phyloP scores from a whole-genome alignment of 257 asterid genomes.

The Scutellaria baicalensis region DNA sequence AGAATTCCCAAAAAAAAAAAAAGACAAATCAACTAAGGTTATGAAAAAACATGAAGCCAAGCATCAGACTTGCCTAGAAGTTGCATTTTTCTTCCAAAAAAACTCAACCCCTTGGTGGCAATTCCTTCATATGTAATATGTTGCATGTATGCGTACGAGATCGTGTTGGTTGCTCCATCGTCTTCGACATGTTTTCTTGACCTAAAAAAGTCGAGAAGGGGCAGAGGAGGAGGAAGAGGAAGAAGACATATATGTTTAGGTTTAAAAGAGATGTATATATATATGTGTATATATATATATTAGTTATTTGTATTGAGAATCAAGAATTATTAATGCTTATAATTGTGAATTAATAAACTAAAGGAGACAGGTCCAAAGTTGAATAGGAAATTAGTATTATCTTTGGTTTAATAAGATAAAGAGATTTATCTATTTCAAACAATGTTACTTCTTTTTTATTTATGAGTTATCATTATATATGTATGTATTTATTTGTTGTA shows the following conservation, averaged over 20 bases:
- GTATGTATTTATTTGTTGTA: too few species aligned
- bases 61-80: constrained; percentile 74
- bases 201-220: neutral
- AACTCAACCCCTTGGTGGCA: constrained; percentile 31
- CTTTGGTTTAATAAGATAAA: constrained; percentile 21
- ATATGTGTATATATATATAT: neutral
- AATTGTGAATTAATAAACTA: constrained; percentile 28
- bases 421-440: neutral
- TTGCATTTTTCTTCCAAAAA: constrained; percentile 18
- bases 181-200: neutral
- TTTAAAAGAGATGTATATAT: neutral
- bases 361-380: constrained; percentile 30
- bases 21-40: neutral
- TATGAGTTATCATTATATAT: too few species aligned
- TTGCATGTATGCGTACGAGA: neutral
- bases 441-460: too few species aligned
- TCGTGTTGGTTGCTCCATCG: neutral
- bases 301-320: neutral
- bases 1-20: neutral
- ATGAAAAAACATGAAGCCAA: constrained; percentile 39
- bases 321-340: constrained; percentile 23
- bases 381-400: too few species aligned
- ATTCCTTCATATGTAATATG: constrained; percentile 20
- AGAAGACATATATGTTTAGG: neutral
- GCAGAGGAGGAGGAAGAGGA: neutral